phyloP scores from a whole-genome alignment of 768 basidiomycete genomes.

The Lactifluus pinguis region DNA sequence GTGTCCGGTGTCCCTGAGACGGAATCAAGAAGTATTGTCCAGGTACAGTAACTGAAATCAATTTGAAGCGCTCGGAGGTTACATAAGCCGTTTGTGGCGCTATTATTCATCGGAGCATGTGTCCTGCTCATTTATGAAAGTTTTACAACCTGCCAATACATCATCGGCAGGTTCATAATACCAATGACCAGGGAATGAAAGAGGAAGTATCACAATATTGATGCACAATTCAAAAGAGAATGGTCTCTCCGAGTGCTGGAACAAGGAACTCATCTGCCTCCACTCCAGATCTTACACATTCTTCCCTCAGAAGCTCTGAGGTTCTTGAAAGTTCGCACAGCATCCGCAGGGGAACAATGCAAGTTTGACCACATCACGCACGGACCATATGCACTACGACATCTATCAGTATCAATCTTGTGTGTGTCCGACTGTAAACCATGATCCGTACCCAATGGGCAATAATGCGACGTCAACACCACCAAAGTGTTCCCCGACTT shows the following conservation, averaged over 20 bases:
- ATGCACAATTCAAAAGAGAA: conserved; percentile 18
- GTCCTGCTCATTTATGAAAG: too few species aligned
- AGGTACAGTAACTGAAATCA: too few species aligned
- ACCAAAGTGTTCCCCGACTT: conserved; percentile 56
- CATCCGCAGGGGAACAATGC: conserved; percentile 60
- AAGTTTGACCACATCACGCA: conserved; percentile 48
- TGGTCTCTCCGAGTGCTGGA: conserved; percentile 55
- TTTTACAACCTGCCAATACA: too few species aligned
- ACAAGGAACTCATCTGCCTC: conserved; percentile 45
- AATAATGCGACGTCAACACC: conserved; percentile 62
- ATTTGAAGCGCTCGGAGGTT: too few species aligned
- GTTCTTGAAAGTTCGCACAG: conserved; percentile 59
- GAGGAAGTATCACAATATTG: not conserved
- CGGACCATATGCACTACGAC: conserved; percentile 49
- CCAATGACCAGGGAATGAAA: not conserved
- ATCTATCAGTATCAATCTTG: conserved; percentile 11
- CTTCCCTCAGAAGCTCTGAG: conserved; percentile 43
- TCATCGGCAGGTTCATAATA: not conserved
- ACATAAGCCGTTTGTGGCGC: too few species aligned
- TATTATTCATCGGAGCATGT: too few species aligned
- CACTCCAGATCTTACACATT: conserved; percentile 44
- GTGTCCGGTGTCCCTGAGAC: not conserved
- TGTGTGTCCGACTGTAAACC: not conserved
- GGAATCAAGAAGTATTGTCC: not conserved
- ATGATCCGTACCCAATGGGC: conserved; percentile 50